Percentiles rank a stretch among this genome's conserved stretches.
Evolutionary conservation across 2,329 filamentous ascomycete species (phyloP).

Genomic region (Elsinoe arachidis): DNA sequence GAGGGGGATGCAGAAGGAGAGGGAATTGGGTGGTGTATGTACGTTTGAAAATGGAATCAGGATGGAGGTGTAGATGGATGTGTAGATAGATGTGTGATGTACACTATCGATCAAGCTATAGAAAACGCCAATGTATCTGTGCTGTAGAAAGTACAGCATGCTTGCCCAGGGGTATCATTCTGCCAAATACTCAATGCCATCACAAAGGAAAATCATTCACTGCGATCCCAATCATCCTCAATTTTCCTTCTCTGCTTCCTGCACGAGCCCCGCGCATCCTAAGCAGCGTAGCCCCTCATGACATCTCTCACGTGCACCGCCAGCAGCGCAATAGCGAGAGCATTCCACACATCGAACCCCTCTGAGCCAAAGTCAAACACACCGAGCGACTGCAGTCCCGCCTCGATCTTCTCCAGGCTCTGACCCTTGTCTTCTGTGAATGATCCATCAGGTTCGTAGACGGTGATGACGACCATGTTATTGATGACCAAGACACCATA

Average conservation of each 20-base stretch:
- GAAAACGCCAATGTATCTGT: not conserved
- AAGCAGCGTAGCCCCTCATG: slow-evolving; percentile 4
- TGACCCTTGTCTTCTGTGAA: not conserved
- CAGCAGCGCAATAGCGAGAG: slow-evolving; percentile 9
- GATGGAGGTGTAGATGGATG: not conserved
- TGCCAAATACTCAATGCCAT: not conserved
- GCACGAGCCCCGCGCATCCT: not conserved
- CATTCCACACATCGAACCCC: slow-evolving; percentile 11
- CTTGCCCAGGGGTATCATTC: slow-evolving; percentile 5
- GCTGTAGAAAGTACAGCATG: not conserved
- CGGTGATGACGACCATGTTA: not conserved
- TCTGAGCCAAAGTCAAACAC: not conserved
- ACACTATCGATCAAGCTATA: too few species aligned
- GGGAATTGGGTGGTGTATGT: not conserved
- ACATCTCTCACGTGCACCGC: slow-evolving; percentile 7
- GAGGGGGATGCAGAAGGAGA: not conserved
- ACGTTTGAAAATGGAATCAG: not conserved
- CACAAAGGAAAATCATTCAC: slow-evolving; percentile 3
- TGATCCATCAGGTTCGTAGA: not conserved
- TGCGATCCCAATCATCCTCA: not conserved
- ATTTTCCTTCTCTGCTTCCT: not conserved
- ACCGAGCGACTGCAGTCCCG: not conserved
- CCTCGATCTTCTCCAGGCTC: not conserved
- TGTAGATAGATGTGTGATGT: not conserved
- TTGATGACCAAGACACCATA: slow-evolving; percentile 4